A percentile compares a stretch with the other conserved stretches of the same genome.
Evolutionary conservation across 352 stramenopile species (phyloP).

Genomic region (Globisporangium yorkense): DNA sequence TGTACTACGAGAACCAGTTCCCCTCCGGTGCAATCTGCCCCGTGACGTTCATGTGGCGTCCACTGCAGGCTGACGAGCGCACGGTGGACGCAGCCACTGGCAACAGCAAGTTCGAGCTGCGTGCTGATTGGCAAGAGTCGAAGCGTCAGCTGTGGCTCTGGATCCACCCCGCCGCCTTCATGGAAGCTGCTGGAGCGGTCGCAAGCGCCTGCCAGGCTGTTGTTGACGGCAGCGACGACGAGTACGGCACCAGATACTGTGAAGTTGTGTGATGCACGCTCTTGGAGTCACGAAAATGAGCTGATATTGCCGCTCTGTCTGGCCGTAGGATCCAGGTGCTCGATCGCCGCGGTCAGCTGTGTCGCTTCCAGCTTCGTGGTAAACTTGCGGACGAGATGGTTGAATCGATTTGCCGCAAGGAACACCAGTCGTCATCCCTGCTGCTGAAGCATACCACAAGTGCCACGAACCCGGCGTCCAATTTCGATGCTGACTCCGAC

Average conservation of each 20-base stretch:
- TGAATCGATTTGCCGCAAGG: conserved; percentile 12
- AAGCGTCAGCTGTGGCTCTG: conserved; percentile 76
- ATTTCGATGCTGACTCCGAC: conserved; percentile 29
- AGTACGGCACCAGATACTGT: conserved; percentile 3
- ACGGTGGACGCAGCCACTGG: not conserved
- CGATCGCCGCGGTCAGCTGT: conserved; percentile 61
- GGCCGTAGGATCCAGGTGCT: conserved; percentile 42
- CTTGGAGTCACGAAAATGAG: not conserved
- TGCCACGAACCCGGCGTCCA: conserved; percentile 4
- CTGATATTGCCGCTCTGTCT: not conserved
- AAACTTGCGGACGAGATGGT: conserved; percentile 35
- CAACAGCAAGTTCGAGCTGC: conserved; percentile 22
- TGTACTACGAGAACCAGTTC: conserved; percentile 54
- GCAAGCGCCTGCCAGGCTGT: conserved; percentile 41
- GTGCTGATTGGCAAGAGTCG: conserved; percentile 30
- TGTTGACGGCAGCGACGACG: conserved; percentile 17
- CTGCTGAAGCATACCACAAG: not conserved
- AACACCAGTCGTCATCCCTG: not conserved
- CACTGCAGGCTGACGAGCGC: conserved; percentile 28
- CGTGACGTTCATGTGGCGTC: conserved; percentile 73
- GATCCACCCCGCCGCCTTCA: conserved; percentile 71
- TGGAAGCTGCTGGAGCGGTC: conserved; percentile 64
- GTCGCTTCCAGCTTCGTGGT: conserved; percentile 62
- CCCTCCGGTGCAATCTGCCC: conserved; percentile 57
- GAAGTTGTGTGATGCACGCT: not conserved